Conservation (phyloP, 345 rosid species). For the Camelina sativa region DNA sequence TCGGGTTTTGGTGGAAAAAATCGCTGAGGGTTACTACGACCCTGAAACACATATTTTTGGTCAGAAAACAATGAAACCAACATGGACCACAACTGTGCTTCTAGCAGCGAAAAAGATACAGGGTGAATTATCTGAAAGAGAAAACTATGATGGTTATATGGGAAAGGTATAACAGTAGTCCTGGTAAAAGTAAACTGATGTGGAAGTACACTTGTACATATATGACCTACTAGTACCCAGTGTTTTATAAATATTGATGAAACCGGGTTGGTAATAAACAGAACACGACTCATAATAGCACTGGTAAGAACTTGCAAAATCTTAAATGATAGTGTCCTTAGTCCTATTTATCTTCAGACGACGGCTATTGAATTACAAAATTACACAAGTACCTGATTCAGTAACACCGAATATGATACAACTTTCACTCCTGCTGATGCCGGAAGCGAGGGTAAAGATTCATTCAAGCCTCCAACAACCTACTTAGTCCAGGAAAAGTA, state of each 20-base stretch:
- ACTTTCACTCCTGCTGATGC: constrained; percentile 70
- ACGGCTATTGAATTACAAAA: constrained; percentile 13
- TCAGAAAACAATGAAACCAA: constrained; percentile 33
- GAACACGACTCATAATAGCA: constrained; percentile 6
- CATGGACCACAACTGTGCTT: constrained; percentile 28
- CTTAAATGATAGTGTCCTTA: constrained; percentile 6
- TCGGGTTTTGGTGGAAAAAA: constrained; percentile 81
- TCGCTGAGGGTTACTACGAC: constrained; percentile 70
- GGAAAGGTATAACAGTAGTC: constrained; percentile 4
- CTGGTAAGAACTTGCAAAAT: constrained; percentile 23
- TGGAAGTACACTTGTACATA: constrained; percentile 26
- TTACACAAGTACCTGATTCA: constrained; percentile 68
- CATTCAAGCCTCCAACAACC: constrained; percentile 95
- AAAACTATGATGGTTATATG: constrained; percentile 14
- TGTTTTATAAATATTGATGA: constrained; percentile 1
- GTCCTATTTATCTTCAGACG: neutral
- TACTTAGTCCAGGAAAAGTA: constrained; percentile 38
- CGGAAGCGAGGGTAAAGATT: constrained; percentile 82
- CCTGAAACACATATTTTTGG: constrained; percentile 48
- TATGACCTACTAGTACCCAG: constrained; percentile 18
- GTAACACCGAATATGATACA: constrained; percentile 72
- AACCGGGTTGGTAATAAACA: constrained; percentile 5
- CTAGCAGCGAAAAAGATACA: constrained; percentile 16
- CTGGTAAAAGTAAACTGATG: neutral
- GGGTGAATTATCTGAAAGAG: neutral